These are phyloP conservation scores for Plasmodium ovale DNA, from an alignment of 169 alveolate species.

Conservation along the genomic window DNA sequence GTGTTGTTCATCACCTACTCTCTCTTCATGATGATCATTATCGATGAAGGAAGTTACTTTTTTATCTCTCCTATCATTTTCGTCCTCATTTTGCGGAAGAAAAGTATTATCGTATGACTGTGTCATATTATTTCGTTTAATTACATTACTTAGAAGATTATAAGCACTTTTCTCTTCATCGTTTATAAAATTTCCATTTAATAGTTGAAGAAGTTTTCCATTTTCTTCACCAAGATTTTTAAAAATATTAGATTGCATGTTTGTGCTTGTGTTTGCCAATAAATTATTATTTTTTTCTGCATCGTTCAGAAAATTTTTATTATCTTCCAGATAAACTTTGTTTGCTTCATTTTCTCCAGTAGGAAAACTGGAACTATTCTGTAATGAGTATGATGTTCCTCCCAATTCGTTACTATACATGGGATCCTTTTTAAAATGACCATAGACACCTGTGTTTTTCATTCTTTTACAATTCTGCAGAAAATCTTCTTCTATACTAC, in stretches of 20 bases:
- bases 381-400: too few relatives aligned
- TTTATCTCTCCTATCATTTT: too few relatives aligned
- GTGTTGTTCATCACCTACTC: neutral
- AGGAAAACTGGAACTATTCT: neutral
- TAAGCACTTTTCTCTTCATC: conserved; percentile 60
- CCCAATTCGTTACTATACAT: too few relatives aligned
- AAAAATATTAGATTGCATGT: neutral
- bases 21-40: neutral
- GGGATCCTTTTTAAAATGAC: neutral
- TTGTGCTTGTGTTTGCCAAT: neutral
- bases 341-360: neutral
- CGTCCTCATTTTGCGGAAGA: too few relatives aligned
- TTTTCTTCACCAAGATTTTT: neutral
- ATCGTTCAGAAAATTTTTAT: neutral
- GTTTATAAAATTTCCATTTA: conserved; percentile 3
- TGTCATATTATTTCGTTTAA: conserved; percentile 12
- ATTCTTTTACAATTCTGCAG: neutral
- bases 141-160: conserved; percentile 20
- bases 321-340: neutral
- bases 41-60: too few relatives aligned
- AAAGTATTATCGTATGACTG: neutral
- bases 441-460: neutral
- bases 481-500: conserved; percentile 11
- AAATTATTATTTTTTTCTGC: neutral
- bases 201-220: conserved; percentile 14